Conservation (phyloP, 768 basidiomycete species). For the Fibroporia radiculosa region DNA sequence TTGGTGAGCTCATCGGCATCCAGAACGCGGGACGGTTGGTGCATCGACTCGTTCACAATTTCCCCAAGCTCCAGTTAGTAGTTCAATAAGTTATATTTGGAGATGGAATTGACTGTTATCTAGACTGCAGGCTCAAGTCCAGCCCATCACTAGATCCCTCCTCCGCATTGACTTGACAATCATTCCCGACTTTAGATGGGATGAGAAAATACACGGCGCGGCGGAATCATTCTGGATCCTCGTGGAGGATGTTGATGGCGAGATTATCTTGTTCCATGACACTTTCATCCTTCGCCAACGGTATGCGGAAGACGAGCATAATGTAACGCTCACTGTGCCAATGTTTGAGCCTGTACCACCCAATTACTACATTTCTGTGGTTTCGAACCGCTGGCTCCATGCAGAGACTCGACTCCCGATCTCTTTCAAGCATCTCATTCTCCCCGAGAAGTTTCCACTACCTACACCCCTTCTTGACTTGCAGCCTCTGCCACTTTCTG, state of each 20-base stretch:
- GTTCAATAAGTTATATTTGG: not conserved
- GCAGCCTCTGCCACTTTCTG: conserved; percentile 82
- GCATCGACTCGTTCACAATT: conserved; percentile 88
- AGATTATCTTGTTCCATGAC: conserved; percentile 93
- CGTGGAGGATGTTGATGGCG: conserved; percentile 97
- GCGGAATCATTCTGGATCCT: conserved; percentile 90
- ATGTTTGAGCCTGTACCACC: conserved; percentile 98
- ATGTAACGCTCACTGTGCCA: conserved; percentile 87
- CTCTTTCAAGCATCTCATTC: conserved; percentile 95
- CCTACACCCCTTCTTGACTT: conserved; percentile 92
- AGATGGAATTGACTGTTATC: not conserved
- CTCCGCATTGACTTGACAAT: conserved; percentile 91
- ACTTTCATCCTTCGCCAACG: conserved; percentile 86
- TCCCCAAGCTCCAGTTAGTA: conserved; percentile 86
- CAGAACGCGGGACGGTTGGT: conserved; percentile 90
- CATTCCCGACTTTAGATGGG: conserved; percentile 98
- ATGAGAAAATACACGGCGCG: conserved; percentile 83
- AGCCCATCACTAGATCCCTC: conserved; percentile 91
- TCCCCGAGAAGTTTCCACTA: conserved; percentile 93
- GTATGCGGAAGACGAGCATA: conserved; percentile 91
- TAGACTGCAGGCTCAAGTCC: conserved; percentile 90
- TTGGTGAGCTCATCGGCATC: conserved; percentile 91
- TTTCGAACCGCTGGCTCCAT: conserved; percentile 95
- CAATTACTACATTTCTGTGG: conserved; percentile 93
- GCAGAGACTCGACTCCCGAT: conserved; percentile 91